These are phyloP conservation scores for Penicillium sp. DNA, from an alignment of 2,329 filamentous ascomycete species.

Conservation along the genomic window DNA sequence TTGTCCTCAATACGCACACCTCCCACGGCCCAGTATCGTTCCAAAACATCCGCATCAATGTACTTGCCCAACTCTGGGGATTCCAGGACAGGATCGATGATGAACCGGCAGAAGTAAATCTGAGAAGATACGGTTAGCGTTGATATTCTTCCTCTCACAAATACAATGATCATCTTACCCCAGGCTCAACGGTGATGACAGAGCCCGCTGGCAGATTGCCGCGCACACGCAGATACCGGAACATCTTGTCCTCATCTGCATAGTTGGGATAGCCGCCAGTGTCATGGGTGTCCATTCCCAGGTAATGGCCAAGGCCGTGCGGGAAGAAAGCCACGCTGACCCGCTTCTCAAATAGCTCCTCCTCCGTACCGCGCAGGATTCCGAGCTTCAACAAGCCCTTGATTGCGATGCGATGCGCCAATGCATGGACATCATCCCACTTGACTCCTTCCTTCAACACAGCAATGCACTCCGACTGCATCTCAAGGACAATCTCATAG, in stretches of 20 bases:
- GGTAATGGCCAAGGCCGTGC: slow-evolving; percentile 85
- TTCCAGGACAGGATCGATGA: slow-evolving; percentile 76
- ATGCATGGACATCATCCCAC: slow-evolving; percentile 71
- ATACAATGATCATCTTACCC: slow-evolving; percentile 54
- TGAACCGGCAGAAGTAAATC: slow-evolving; percentile 90
- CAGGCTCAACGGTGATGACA: slow-evolving; percentile 93
- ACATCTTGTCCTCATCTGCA: slow-evolving; percentile 77
- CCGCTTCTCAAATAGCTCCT: slow-evolving; percentile 73
- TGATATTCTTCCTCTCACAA: slow-evolving; percentile 1
- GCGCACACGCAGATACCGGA: slow-evolving; percentile 80
- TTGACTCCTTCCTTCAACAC: slow-evolving; percentile 67
- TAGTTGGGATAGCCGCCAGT: slow-evolving; percentile 77
- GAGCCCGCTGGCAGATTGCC: slow-evolving; percentile 72
- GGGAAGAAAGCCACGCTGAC: slow-evolving; percentile 91
- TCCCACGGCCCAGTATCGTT: slow-evolving; percentile 83
- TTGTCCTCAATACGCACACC: slow-evolving; percentile 94
- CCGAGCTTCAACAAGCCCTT: slow-evolving; percentile 70
- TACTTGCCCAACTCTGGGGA: slow-evolving; percentile 72
- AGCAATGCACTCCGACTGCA: slow-evolving; percentile 75
- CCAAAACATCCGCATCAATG: slow-evolving; percentile 72
- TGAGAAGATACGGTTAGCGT: slow-evolving; percentile 25
- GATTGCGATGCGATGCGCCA: slow-evolving; percentile 72
- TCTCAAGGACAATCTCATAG: slow-evolving; percentile 74
- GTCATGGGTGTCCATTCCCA: slow-evolving; percentile 93
- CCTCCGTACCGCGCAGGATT: slow-evolving; percentile 63